Evolutionary conservation across 2,329 filamentous ascomycete genomes (phyloP), one percentile per base, ranked within the genome.

Genomic region (Mariannaea elegans): DNA sequence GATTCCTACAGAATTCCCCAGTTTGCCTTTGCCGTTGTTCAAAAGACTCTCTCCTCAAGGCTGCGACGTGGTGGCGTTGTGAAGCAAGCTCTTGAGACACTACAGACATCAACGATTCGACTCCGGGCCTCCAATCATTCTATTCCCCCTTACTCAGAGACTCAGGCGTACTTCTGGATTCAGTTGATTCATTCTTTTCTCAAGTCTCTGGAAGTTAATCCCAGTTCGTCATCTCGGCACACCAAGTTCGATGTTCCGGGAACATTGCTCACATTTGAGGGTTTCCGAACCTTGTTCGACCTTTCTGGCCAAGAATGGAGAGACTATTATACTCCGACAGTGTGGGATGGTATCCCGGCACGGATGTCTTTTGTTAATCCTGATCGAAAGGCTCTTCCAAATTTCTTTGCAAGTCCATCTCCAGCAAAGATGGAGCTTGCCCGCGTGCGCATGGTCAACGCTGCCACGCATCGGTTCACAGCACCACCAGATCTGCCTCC

Each of bases 111-210:
- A 0, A 73, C 65, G 0, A 71, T 75, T 6, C 68, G 66, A 1
- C 44, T 65, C 1, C 63, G 72, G 2, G 65, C 62, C 0, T 24
- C 39, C 1, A 56, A 67, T 16, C n/a, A 50, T 2, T 63, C 54
- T 0, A 23, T 74, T 1, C 36, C 63, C 2, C 67, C 72, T 1
- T 75, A 73, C 48, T 75, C 73, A 2, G 71, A 74, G 59, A 75
- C 73, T 0, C 73, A 74, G 31, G 69, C 72, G 1, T 74, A 74
- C 41, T 75, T 75, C 42, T 75, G 73, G 72, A 65, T 73, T 0
- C 71, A 75, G 41, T 51, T 71, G 2, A 62, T 65, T 0, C 71
- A 74, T 2, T 62, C 68, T 1, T 60, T 64, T 3, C 16, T 68
- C 2, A 44, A 59, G 2, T 68, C 67, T 0, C 19, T 71, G 1